phyloP scores from a whole-genome alignment of 345 rosid genomes.

The Alliaria petiolata region DNA sequence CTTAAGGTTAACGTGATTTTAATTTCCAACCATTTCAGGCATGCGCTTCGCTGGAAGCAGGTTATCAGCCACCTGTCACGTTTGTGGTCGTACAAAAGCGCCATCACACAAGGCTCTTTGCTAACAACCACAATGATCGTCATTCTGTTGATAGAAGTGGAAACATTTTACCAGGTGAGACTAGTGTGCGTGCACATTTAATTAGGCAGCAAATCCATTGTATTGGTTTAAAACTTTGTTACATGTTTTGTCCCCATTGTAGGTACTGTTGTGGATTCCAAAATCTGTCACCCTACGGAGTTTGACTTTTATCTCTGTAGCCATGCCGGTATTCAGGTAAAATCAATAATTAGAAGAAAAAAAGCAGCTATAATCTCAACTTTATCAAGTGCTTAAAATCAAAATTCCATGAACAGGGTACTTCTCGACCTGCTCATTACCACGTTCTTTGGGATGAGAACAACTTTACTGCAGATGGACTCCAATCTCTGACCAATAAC shows the following conservation, averaged over 20 bases:
- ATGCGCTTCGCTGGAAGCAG: conserved; percentile 91
- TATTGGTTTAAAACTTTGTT: neutral
- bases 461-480: conserved; percentile 88
- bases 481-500: conserved; percentile 89
- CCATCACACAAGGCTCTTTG: conserved; percentile 96
- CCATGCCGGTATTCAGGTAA: conserved; percentile 98
- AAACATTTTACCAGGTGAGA: conserved; percentile 82
- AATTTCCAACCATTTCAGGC: conserved; percentile 47
- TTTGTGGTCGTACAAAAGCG: conserved; percentile 99
- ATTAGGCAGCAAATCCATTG: neutral
- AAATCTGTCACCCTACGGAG: conserved; percentile 96
- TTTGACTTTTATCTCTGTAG: conserved; percentile 97
- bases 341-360: neutral
- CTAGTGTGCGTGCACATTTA: neutral
- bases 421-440: conserved; percentile 96
- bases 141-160: conserved; percentile 85
- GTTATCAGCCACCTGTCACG: conserved; percentile 98
- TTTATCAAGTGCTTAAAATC: neutral
- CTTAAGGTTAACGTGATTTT: neutral
- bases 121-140: conserved; percentile 71
- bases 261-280: conserved; percentile 99
- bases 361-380: neutral
- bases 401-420: conserved; percentile 50
- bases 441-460: conserved; percentile 99
- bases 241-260: neutral